These are phyloP conservation scores for Pisolithus marmoratus DNA, from an alignment of 768 basidiomycete genomes.

Conservation along the genomic window DNA sequence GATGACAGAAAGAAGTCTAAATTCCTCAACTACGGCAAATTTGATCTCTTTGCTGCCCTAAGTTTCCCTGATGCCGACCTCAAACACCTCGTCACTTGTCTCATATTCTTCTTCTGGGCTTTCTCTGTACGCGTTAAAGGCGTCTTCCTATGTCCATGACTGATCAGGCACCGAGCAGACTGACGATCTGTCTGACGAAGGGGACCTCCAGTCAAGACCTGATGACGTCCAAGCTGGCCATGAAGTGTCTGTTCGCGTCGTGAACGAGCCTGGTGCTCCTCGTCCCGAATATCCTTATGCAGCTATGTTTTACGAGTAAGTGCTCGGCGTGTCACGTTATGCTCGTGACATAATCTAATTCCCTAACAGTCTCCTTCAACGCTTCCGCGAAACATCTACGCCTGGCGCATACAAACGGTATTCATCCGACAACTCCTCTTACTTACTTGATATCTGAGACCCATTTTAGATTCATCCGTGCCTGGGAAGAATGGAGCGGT, in stretches of 20 bases:
- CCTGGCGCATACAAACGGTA: constrained; percentile 31
- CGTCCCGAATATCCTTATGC: constrained; percentile 32
- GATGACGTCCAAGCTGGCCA: constrained; percentile 31
- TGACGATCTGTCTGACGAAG: constrained; percentile 34
- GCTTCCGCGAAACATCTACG: constrained; percentile 33
- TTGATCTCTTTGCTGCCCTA: constrained; percentile 34
- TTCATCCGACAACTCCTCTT: background rate
- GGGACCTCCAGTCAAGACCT: constrained; percentile 29
- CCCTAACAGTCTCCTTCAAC: constrained; percentile 23
- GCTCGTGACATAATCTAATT: constrained; percentile 7
- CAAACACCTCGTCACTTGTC: constrained; percentile 30
- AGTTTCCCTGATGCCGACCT: constrained; percentile 34
- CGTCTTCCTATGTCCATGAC: background rate
- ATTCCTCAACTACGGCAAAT: constrained; percentile 33
- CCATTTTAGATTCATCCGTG: constrained; percentile 26
- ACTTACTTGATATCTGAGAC: background rate
- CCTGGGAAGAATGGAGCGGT: constrained; percentile 31
- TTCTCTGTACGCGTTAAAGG: constrained; percentile 24
- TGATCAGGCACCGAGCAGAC: constrained; percentile 18
- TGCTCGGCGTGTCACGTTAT: constrained; percentile 2
- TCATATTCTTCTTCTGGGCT: constrained; percentile 35
- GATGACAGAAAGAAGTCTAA: constrained; percentile 29
- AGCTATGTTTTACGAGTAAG: constrained; percentile 35
- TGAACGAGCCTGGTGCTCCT: constrained; percentile 21
- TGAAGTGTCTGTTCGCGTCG: constrained; percentile 24